Conservation (phyloP, 2,329 filamentous ascomycete genomes). For the Mariannaea elegans region DNA sequence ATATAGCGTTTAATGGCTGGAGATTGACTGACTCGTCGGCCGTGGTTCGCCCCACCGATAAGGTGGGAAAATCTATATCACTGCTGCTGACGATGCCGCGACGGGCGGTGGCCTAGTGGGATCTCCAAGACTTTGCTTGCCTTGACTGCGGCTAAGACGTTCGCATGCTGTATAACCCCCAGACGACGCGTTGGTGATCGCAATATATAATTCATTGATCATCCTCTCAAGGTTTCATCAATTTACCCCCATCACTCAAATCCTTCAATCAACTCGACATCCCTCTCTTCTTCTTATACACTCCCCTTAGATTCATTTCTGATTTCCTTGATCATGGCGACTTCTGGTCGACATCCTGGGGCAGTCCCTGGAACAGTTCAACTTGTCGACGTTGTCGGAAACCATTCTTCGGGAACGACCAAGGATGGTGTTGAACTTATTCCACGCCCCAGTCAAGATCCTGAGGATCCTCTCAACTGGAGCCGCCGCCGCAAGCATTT, state of each 20-base stretch:
- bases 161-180: too few relatives aligned
- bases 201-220: too few relatives aligned
- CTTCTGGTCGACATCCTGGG: background rate
- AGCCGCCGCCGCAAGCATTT: constrained; percentile 31
- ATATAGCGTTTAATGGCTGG: background rate
- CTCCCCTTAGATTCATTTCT: background rate
- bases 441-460: constrained; percentile 35
- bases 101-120: background rate
- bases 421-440: constrained; percentile 23
- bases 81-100: background rate
- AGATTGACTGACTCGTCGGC: background rate
- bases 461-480: constrained; percentile 42
- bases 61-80: background rate
- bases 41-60: background rate
- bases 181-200: too few relatives aligned
- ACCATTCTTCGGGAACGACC: background rate
- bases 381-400: constrained; percentile 6
- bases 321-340: background rate
- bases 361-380: constrained; percentile 13
- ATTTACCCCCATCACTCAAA: too few relatives aligned
- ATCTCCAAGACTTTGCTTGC: background rate
- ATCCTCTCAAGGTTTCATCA: too few relatives aligned
- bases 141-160: too few relatives aligned
- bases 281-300: background rate
- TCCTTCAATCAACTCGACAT: too few relatives aligned